phyloP scores from a whole-genome alignment of 257 asterid species.

The Solanum verrucosum region DNA sequence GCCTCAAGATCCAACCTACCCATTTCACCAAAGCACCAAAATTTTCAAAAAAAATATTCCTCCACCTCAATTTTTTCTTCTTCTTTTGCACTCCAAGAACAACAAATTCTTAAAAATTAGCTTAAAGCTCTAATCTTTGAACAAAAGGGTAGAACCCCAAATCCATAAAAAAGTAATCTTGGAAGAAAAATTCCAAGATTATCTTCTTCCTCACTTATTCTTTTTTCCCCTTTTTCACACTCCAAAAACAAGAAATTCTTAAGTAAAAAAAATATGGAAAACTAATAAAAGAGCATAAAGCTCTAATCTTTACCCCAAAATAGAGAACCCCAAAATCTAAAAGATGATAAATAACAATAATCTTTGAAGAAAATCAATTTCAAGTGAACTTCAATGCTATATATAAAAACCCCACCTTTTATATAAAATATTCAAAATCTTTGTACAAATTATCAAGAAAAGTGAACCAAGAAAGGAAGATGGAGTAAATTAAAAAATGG shows the following conservation, averaged over 20 bases:
- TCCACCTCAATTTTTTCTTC: neutral
- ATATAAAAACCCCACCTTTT: neutral
- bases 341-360: neutral
- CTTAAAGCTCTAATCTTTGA: neutral
- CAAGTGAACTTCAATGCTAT: neutral
- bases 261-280: neutral
- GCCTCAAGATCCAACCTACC: slow-evolving; percentile 12
- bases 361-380: neutral
- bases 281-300: neutral
- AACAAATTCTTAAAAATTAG: neutral
- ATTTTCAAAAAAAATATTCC: neutral
- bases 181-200: neutral
- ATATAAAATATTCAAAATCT: neutral
- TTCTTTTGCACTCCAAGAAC: neutral
- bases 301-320: neutral
- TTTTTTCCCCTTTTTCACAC: neutral
- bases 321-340: neutral
- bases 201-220: neutral
- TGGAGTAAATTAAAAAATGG: neutral
- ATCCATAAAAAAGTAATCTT: neutral
- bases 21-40: neutral
- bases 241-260: neutral
- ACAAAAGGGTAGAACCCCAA: neutral
- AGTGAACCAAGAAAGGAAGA: neutral
- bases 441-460: neutral